A percentile compares a stretch with the other conserved stretches of the same genome.
phyloP scores from a whole-genome alignment of 2,329 filamentous ascomycete species.

The Amauroascus verrucosus region DNA sequence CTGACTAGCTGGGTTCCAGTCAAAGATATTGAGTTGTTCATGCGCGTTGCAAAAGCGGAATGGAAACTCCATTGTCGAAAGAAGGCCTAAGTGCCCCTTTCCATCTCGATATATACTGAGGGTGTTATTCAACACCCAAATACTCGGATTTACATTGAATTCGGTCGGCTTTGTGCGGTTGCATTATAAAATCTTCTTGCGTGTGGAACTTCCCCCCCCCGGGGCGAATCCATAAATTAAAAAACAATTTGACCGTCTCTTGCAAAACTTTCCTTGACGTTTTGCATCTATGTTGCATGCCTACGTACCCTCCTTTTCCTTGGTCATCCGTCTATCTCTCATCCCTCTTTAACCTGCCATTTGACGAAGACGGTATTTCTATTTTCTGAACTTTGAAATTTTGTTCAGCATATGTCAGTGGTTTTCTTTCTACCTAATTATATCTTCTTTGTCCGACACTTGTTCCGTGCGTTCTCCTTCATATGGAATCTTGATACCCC shows the following conservation, averaged over 20 bases:
- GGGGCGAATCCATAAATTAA: background rate
- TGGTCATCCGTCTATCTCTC: background rate
- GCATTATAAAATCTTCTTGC: background rate
- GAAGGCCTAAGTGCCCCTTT: conserved; percentile 16
- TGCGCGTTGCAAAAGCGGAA: conserved; percentile 80
- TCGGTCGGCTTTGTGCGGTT: background rate
- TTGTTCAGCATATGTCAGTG: too few relatives aligned
- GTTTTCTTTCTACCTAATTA: background rate
- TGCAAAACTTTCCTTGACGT: background rate
- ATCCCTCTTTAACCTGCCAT: background rate
- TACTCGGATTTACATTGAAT: background rate
- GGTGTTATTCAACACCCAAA: background rate
- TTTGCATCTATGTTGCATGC: background rate
- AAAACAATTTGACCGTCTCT: background rate
- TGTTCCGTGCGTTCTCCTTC: background rate
- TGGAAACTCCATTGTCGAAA: conserved; percentile 60
- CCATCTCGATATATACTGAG: background rate
- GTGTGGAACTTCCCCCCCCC: background rate
- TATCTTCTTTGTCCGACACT: background rate
- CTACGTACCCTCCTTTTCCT: background rate
- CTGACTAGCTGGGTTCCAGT: conserved; percentile 89
- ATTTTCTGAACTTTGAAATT: too few relatives aligned
- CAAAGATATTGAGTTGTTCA: conserved; percentile 84
- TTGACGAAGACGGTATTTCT: background rate
- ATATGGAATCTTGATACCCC: background rate